Base-by-base conservation (phyloP, 257 asterid genomes). In the Penstemon eatonii region DNA sequence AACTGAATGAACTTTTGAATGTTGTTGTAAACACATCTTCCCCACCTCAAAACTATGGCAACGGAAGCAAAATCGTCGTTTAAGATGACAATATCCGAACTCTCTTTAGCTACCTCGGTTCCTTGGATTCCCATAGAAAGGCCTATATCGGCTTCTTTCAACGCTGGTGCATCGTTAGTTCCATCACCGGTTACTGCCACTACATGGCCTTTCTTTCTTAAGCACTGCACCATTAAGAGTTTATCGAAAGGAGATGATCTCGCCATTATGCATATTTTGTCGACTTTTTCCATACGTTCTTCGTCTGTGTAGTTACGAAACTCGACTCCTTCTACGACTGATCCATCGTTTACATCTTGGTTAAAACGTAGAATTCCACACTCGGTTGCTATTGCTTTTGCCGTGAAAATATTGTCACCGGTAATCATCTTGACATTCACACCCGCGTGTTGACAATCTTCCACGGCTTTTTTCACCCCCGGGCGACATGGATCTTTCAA, bases 101-200 rank as follows among this genome's bases (percentile, higher is more conserved):
- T 84, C 58, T 86, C 89, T 63, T 87, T 86, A 0, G 90, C 96
- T 2, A 89, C 95, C 68, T 90, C 97, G 0, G 91, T 81, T 6
- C 86, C 90, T 18, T 86, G 87, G 37, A 87, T 82, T 5, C 95
- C 96, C 92, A 87, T 87, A 0, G 92, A 83, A 5, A 87, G 91
- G 7, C 89, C 89, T 56, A 89, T 77, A 19, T 89, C 96, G 1
- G 93, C 90, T 69, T 87, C 95, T 51, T 86, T 86, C 10, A 90
- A 19, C 11, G 95, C 91, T 12, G 95, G 91, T 0, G 96, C 89
- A 57, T 90, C 94, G 0, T 90, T 87, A 15, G 94, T 83, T 13
- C 96, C 93, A 42, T 85, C 96, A 0, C 91, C 96, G 0, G 91
- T 87, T 3, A 86, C 94, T 3, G 96, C 97, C 6, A 90, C 97